Evolutionary conservation across 371 early-diverging fungal genomes (phyloP).

Genomic region (Mucor irregularis): DNA sequence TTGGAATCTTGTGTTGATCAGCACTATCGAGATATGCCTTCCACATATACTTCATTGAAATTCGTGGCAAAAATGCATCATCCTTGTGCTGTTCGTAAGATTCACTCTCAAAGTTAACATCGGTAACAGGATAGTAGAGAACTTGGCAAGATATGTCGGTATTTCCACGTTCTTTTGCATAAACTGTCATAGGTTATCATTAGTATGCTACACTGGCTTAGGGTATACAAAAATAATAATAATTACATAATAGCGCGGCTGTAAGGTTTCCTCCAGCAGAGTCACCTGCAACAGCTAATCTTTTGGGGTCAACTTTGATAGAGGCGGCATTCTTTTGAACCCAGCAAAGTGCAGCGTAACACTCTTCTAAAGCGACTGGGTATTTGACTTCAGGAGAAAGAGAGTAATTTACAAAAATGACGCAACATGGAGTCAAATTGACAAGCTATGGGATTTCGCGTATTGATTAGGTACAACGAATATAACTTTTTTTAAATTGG

Average conservation of each 20-base stretch:
- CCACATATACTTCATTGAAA: slow-evolving; percentile 18
- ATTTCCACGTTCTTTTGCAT: slow-evolving; percentile 27
- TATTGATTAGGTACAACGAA: not conserved
- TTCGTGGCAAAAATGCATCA: slow-evolving; percentile 10
- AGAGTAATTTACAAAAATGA: slow-evolving; percentile 29
- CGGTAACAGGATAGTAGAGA: slow-evolving; percentile 32
- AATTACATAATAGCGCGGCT: slow-evolving; percentile 26
- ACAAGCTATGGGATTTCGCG: slow-evolving; percentile 4
- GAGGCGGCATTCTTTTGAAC: slow-evolving; percentile 19
- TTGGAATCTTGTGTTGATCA: not conserved
- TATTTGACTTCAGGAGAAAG: slow-evolving; percentile 26
- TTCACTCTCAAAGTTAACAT: slow-evolving; percentile 16
- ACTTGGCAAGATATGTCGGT: slow-evolving; percentile 27
- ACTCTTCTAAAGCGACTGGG: slow-evolving; percentile 33
- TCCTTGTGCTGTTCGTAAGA: slow-evolving; percentile 19
- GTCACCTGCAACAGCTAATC: slow-evolving; percentile 35
- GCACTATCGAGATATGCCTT: slow-evolving; percentile 17
- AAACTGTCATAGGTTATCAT: slow-evolving; percentile 9
- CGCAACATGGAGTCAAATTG: slow-evolving; percentile 8
- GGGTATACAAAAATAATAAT: not conserved
- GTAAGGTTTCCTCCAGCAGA: slow-evolving; percentile 41
- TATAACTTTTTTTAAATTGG: not conserved
- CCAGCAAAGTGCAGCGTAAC: slow-evolving; percentile 33
- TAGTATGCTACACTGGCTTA: not conserved
- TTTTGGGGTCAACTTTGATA: slow-evolving; percentile 20